phyloP scores from a whole-genome alignment of 768 basidiomycete genomes.

The Psilocybe azurescens region DNA sequence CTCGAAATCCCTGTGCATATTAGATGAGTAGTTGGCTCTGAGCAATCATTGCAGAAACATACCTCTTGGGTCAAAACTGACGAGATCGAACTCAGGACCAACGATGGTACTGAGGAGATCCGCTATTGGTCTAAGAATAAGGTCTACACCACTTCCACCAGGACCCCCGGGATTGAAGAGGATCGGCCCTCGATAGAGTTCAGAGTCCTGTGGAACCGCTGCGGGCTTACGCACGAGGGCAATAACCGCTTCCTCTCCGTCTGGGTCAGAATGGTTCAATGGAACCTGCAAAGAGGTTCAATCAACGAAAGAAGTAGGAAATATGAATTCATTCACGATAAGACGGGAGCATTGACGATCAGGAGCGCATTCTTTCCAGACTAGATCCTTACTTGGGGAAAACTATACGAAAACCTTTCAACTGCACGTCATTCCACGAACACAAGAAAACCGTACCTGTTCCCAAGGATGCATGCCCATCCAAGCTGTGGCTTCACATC shows the following conservation, averaged over 20 bases:
- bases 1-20: conserved; percentile 34
- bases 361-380: conserved; percentile 13
- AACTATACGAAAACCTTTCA: neutral
- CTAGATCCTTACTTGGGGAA: neutral
- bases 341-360: conserved; percentile 18
- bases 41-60: neutral
- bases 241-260: conserved; percentile 42
- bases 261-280: conserved; percentile 37
- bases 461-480: no score
- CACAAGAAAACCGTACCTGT: no score
- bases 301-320: neutral
- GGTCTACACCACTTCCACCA: conserved; percentile 46
- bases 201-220: conserved; percentile 24
- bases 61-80: conserved; percentile 56
- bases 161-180: conserved; percentile 54
- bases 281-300: conserved; percentile 10
- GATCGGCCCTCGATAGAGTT: conserved; percentile 46
- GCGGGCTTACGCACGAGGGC: conserved; percentile 48
- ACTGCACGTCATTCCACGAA: no score
- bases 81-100: conserved; percentile 50
- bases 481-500: no score
- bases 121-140: conserved; percentile 26
- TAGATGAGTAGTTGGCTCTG: neutral
- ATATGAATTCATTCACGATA: conserved; percentile 1
- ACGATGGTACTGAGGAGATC: conserved; percentile 33